These are phyloP conservation scores for Giardia muris DNA, from an alignment of 208 protist genomes.

Conservation along the genomic window DNA sequence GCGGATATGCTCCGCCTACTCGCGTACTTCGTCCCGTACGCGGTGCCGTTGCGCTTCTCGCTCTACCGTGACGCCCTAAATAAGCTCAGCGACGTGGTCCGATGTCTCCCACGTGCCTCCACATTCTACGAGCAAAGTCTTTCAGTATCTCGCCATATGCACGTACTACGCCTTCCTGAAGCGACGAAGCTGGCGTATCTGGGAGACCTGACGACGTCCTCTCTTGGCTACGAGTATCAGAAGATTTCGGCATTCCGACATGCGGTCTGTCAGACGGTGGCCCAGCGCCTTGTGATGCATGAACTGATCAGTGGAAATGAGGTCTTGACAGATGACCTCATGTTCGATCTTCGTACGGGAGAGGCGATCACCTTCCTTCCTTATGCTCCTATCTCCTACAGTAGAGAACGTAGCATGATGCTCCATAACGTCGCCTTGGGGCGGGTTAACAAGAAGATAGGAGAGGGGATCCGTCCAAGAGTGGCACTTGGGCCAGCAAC, in stretches of 20 bases:
- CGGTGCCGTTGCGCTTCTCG: not conserved
- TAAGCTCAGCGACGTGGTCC: not conserved
- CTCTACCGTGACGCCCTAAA: not conserved
- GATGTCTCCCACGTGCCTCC: not conserved
- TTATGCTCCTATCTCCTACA: not conserved
- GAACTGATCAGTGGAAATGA: not conserved
- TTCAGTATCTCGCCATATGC: not conserved
- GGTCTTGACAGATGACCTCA: not conserved
- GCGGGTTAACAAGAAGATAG: not conserved
- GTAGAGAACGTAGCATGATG: not conserved
- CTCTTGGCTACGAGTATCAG: not conserved
- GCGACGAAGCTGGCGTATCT: not conserved
- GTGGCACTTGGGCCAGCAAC: not conserved
- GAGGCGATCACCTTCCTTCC: not conserved
- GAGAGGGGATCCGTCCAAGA: not conserved
- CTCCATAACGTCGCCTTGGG: not conserved
- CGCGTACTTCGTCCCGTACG: not conserved
- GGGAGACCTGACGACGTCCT: not conserved
- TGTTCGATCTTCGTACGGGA: not conserved
- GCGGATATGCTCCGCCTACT: not conserved
- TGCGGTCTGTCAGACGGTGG: not conserved
- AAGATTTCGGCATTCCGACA: not conserved
- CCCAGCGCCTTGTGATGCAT: not conserved
- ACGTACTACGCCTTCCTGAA: not conserved
- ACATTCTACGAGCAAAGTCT: not conserved